phyloP scores from a whole-genome alignment of 345 rosid species.

The Conringia planisiliqua region DNA sequence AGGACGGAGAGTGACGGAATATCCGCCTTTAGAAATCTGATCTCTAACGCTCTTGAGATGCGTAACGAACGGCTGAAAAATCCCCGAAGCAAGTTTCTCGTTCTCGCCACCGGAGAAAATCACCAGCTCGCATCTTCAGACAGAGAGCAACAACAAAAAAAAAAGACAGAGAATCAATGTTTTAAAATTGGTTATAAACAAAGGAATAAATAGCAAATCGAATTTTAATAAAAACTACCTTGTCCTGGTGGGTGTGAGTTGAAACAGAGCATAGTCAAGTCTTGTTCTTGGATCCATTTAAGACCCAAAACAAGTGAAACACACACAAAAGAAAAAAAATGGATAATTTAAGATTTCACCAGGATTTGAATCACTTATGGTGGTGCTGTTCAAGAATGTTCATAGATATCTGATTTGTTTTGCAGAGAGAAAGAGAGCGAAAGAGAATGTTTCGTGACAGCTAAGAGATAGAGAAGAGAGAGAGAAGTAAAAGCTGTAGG shows the following conservation, averaged over 20 bases:
- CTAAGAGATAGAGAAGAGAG: slow-evolving; percentile 16
- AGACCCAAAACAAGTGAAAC: neutral
- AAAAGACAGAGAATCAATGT: neutral
- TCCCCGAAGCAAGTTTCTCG: slow-evolving; percentile 91
- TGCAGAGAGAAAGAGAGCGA: slow-evolving; percentile 11
- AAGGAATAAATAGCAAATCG: neutral
- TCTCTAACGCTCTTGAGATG: slow-evolving; percentile 79
- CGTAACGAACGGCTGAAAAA: slow-evolving; percentile 75
- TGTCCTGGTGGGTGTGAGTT: slow-evolving; percentile 96
- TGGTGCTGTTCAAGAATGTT: slow-evolving; percentile 21
- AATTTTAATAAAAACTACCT: slow-evolving; percentile 50
- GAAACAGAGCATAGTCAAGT: slow-evolving; percentile 85
- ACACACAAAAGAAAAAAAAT: neutral
- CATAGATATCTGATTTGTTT: neutral
- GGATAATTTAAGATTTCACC: slow-evolving; percentile 9
- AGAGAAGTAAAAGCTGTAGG: slow-evolving; percentile 11
- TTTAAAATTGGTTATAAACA: neutral
- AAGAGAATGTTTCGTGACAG: slow-evolving; percentile 38
- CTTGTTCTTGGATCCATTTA: slow-evolving; percentile 76
- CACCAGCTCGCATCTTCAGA: slow-evolving; percentile 82
- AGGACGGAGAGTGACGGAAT: slow-evolving; percentile 78
- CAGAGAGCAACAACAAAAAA: neutral
- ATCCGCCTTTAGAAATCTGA: slow-evolving; percentile 91
- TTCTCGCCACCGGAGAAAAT: slow-evolving; percentile 60
- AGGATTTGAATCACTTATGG: neutral